phyloP scores from a whole-genome alignment of 306 rosid species.

The Pyrus pyrifolia region DNA sequence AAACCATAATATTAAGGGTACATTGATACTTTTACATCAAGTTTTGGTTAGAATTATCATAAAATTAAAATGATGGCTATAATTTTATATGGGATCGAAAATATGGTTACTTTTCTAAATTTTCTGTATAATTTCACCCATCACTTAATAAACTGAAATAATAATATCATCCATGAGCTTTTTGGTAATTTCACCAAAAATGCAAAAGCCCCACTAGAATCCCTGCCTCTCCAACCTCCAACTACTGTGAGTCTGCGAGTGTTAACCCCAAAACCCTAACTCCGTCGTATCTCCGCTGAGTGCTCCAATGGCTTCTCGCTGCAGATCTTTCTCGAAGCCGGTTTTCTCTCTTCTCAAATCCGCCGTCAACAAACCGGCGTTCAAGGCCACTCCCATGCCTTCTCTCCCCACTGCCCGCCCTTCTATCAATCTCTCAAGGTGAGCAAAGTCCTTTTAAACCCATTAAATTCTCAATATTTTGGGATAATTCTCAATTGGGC shows the following conservation, averaged over 20 bases:
- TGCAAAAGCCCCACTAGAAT: constrained; percentile 26
- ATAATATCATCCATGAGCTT: background rate
- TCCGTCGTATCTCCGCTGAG: background rate
- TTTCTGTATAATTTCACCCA: background rate
- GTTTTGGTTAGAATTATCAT: too few species aligned
- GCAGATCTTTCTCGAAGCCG: constrained; percentile 64
- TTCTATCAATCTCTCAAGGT: constrained; percentile 44
- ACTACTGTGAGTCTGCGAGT: background rate
- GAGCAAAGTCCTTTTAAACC: constrained; percentile 6
- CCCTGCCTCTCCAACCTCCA: background rate
- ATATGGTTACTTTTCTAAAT: too few species aligned
- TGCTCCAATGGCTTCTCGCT: constrained; percentile 68
- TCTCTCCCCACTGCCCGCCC: constrained; percentile 39
- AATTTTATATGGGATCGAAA: too few species aligned
- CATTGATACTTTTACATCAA: too few species aligned
- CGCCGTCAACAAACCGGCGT: constrained; percentile 34
- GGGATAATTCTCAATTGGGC: background rate
- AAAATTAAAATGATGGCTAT: too few species aligned
- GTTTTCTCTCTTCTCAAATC: constrained; percentile 50
- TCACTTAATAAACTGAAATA: background rate
- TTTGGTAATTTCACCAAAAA: background rate
- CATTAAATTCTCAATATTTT: background rate
- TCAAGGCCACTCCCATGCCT: constrained; percentile 30
- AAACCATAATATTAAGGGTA: too few species aligned
- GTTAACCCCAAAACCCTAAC: constrained; percentile 7